Base-by-base conservation (phyloP, 768 basidiomycete species). In the Thelephora aurantiotincta region DNA sequence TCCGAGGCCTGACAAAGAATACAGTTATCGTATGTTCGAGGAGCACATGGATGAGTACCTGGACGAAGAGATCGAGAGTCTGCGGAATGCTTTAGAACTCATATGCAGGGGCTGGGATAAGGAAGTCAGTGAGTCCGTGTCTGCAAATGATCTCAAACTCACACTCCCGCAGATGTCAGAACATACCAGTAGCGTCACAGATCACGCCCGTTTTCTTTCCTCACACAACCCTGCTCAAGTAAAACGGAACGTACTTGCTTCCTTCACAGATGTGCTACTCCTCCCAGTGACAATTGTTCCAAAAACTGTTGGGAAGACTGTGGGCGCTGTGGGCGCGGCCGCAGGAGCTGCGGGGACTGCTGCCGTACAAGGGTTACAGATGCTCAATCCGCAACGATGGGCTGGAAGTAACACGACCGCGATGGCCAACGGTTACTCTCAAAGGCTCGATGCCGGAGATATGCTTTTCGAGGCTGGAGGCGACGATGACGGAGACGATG, bases 261-360 rank as follows among this genome's bases (percentile, higher is more conserved):
- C 90, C 0, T 98, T 99, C 62, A 86, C 87, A 2, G 82, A 87
- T 51, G 74, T 90, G 1, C 78, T 99, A 5, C 68, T 98, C 0
- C 69, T 98, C 0, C 94, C 96, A 0, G 96, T 99, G 14, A 96
- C 93, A 1, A 94, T 98, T 60, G 92, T 98, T 2, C 94, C 94
- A 0, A 78, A 86, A 12, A 78, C 82, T 2, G 60, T 63, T 9
- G 57, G 51, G 11, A 65, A 57, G 0, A 55, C 59, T 22, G 65
- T 71, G 5, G 74, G 58, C 49, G 77, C 72, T 3, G 80, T 84
- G 6, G 80, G 82, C 6, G 80, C 75, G 11, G 80, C 73, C 0
- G 63, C 82, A 30, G 73, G 79, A 44, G 80, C 82, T 0, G 85
- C 84, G 2, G 78, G 83, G 0, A 77, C 68, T 2, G 85, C 80